Conservation (phyloP, 176 grass and related monocot genomes). For the Typha latifolia region DNA sequence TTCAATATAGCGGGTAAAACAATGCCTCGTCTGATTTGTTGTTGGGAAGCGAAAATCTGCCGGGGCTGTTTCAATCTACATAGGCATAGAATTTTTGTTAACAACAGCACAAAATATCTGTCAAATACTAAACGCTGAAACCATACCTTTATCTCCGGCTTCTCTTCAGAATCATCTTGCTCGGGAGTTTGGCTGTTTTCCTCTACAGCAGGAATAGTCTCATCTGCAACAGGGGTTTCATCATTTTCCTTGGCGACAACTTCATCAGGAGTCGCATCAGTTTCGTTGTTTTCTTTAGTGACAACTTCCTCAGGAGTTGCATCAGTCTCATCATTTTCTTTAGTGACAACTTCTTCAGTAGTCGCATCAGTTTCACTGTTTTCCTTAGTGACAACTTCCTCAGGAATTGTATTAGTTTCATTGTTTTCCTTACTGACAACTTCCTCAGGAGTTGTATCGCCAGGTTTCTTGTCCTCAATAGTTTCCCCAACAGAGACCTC, state of each 20-base stretch:
- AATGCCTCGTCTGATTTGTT: constrained; percentile 85
- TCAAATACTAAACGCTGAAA: constrained; percentile 4
- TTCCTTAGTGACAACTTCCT: constrained; percentile 15
- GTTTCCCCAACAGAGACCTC: constrained; percentile 23
- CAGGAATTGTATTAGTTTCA: constrained; percentile 21
- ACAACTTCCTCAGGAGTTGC: constrained; percentile 14
- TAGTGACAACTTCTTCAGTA: constrained; percentile 16
- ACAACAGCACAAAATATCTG: neutral
- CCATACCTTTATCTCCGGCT: constrained; percentile 56
- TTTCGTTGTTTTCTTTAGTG: constrained; percentile 15
- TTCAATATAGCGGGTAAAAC: constrained; percentile 82
- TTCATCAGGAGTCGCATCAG: constrained; percentile 20
- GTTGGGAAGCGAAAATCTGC: constrained; percentile 89
- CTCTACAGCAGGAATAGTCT: constrained; percentile 25
- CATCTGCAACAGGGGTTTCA: constrained; percentile 30
- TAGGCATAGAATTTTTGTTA: constrained; percentile 17
- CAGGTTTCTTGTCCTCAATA: constrained; percentile 29
- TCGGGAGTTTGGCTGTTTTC: constrained; percentile 28
- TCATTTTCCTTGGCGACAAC: constrained; percentile 18
- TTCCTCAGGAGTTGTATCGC: constrained; percentile 12
- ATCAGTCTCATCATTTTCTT: constrained; percentile 23
- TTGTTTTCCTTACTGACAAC: constrained; percentile 11
- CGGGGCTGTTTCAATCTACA: constrained; percentile 74
- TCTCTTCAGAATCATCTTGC: constrained; percentile 38
- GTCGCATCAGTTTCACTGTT: constrained; percentile 20